Evolutionary conservation across 2,329 filamentous ascomycete genomes (phyloP), one percentile per base, ranked within the genome.

Genomic region (Penicillium concentricum): DNA sequence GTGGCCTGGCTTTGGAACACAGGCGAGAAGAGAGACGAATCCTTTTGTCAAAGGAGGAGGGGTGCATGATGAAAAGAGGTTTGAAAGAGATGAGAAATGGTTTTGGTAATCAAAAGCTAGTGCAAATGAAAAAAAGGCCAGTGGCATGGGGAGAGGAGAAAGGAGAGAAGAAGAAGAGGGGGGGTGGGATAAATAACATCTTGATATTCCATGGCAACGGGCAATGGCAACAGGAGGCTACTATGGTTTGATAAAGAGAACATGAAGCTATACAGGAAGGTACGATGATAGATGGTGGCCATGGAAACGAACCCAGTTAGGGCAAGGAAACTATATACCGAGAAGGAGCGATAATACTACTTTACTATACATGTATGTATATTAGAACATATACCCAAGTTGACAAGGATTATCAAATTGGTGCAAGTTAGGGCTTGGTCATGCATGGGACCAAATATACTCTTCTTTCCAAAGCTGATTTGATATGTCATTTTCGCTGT

Each of bases 121-220:
- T 28, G 46, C 44, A 50, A 42, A 24, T 49, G 43, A 54, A 20
- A 49, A 54, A 22, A n/a, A 49, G 45, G 45, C 45, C 51, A 50
- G 44, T 34, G 51, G 51, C 51, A 54, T 50, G 28, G 45, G 37
- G 51, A 43, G 51, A 54, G 38, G 32, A 35, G 28, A 54, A n/a
- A 50, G 37, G 7, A 54, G 46, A 49, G 41, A 37, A 34, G 13
- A 34, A 49, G 20, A 35, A 42, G 16, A 35, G 30, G 10, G 10
- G 18, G 15, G 37, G n/a, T 28, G 20, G 8, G 6, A 30, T 50
- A 54, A 43, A 54, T 34, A 54, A 42, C 26, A 22, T 1, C 16
- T 15, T 6, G 41, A 24, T 20, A 35, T 12, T 47, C 41, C 32
- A 46, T 52, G 26, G 37, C 37, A 39, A 49, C 45, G 18, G 24